Conservation (phyloP, 495 filamentous ascomycete species). For the Tricharina praecox region DNA sequence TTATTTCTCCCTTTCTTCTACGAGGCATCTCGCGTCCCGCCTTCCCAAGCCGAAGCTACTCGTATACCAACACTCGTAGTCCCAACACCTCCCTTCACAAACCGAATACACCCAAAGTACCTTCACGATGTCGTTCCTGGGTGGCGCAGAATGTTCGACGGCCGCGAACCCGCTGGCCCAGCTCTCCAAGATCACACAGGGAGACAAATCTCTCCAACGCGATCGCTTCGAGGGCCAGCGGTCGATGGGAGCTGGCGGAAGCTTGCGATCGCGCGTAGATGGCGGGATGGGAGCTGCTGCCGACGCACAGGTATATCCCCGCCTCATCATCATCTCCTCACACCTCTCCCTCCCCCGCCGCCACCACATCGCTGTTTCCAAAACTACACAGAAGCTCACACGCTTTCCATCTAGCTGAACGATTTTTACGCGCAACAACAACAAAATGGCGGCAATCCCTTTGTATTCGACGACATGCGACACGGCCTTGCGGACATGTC, state of each 20-base stretch:
- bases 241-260: slow-evolving; percentile 33
- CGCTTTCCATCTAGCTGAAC: slow-evolving; percentile 62
- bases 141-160: slow-evolving; percentile 74
- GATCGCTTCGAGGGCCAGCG: slow-evolving; percentile 65
- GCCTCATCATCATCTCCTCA: not conserved
- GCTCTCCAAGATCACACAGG: slow-evolving; percentile 84
- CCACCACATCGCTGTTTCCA: too few relatives aligned
- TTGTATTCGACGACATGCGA: slow-evolving; percentile 56
- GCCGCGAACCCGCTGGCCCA: slow-evolving; percentile 89
- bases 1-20: too few relatives aligned
- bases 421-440: slow-evolving; percentile 68
- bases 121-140: slow-evolving; percentile 5
- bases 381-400: too few relatives aligned
- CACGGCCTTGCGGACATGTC: slow-evolving; percentile 30
- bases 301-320: slow-evolving; percentile 41
- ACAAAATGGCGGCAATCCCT: slow-evolving; percentile 31
- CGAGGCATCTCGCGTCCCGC: too few relatives aligned
- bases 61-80: too few relatives aligned
- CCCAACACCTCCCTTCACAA: too few relatives aligned
- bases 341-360: not conserved
- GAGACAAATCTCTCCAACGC: slow-evolving; percentile 85
- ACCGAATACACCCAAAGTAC: too few relatives aligned
- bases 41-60: too few relatives aligned
- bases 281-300: slow-evolving; percentile 33
- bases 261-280: slow-evolving; percentile 45